These are phyloP conservation scores for Entrophospora sp. DNA, from an alignment of 192 early-diverging fungal species.

Conservation along the genomic window DNA sequence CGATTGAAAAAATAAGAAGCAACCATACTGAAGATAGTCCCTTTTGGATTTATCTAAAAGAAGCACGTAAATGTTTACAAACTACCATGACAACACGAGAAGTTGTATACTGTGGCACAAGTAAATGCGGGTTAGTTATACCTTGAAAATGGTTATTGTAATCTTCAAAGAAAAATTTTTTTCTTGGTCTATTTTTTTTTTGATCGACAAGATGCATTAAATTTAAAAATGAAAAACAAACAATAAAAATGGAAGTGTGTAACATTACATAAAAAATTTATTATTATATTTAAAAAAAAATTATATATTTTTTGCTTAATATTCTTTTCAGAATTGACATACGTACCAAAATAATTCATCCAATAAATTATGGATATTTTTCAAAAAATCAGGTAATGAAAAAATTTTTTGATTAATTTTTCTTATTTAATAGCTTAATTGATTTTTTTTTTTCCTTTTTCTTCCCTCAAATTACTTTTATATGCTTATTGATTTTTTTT, in stretches of 20 bases:
- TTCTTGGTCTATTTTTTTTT: too few relatives aligned
- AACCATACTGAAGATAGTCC: conserved; percentile 22
- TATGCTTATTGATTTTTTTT: background rate
- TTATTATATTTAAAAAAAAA: too few relatives aligned
- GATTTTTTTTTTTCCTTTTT: background rate
- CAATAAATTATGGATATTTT: conserved; percentile 46
- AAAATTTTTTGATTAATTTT: too few relatives aligned
- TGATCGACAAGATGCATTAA: too few relatives aligned
- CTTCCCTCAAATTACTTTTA: too few relatives aligned
- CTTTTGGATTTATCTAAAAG: conserved; percentile 38
- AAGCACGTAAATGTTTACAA: conserved; percentile 40
- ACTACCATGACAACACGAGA: conserved; percentile 29
- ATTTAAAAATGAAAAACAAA: too few relatives aligned
- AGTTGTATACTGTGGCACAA: conserved; percentile 42
- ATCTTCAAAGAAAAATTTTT: background rate
- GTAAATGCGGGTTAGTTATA: conserved; percentile 38
- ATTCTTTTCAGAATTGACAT: conserved; percentile 27
- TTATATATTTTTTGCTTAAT: too few relatives aligned
- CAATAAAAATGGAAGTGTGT: too few relatives aligned
- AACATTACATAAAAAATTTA: too few relatives aligned
- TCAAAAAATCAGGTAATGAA: conserved; percentile 20
- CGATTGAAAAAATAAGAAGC: conserved; percentile 32
- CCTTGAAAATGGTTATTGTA: background rate
- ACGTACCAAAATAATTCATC: conserved; percentile 44
- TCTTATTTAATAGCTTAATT: too few relatives aligned